A percentile compares a stretch with the other conserved stretches of the same genome.
Evolutionary conservation across 768 basidiomycete genomes (phyloP).

Genomic region (Amanita muscaria): DNA sequence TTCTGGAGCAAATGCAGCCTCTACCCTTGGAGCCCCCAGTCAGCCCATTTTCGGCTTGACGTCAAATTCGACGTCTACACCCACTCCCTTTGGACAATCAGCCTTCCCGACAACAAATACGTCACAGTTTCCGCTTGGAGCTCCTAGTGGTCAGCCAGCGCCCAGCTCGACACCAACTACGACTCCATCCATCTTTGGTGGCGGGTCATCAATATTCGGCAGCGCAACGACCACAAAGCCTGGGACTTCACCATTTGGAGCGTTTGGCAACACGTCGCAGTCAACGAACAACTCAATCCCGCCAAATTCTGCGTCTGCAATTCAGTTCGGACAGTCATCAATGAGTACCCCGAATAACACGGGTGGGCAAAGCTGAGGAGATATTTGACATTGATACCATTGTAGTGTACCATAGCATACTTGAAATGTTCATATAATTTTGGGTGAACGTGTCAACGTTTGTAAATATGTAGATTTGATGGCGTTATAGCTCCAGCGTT

Average conservation of each 20-base stretch:
- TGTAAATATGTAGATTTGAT: too few species aligned
- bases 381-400: conserved; percentile 1
- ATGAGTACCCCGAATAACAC: not conserved
- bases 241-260: not conserved
- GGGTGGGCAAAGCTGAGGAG: not conserved
- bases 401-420: conserved; percentile 6
- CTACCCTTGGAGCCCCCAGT: too few species aligned
- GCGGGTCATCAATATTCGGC: not conserved
- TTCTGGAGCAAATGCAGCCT: not conserved
- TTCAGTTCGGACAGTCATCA: not conserved
- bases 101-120: not conserved
- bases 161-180: too few species aligned
- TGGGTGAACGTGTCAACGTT: not conserved
- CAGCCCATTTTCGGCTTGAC: conserved; percentile 1
- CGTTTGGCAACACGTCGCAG: not conserved
- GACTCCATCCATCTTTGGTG: not conserved
- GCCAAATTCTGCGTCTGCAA: not conserved
- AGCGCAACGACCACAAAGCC: not conserved
- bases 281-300: too few species aligned
- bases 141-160: conserved; percentile 1
- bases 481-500: not conserved
- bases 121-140: conserved; percentile 5
- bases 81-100: not conserved
- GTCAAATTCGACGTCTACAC: not conserved
- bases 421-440: too few species aligned